A percentile compares a stretch with the other conserved stretches of the same genome.
Conservation (phyloP, 352 stramenopile species). For the Salisapilia sapeloensis region DNA sequence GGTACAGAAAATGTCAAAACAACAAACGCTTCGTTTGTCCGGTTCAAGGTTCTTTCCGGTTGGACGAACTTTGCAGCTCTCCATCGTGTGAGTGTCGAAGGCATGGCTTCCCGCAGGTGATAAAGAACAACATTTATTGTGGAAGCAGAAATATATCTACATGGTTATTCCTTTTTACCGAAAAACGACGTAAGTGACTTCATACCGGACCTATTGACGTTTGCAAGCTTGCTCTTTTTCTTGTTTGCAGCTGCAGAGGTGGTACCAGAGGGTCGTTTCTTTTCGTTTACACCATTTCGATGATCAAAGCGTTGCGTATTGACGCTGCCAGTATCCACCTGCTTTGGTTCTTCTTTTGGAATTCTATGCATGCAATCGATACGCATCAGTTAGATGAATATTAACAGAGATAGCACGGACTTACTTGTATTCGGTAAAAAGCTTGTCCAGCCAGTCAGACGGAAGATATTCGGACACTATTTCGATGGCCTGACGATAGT, state of each 20-base stretch:
- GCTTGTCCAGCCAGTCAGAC: slow-evolving; percentile 14
- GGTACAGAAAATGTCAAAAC: slow-evolving; percentile 57
- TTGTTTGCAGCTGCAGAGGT: slow-evolving; percentile 13
- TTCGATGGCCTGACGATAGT: slow-evolving; percentile 29
- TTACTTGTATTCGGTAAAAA: slow-evolving; percentile 41
- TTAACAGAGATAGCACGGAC: slow-evolving; percentile 2
- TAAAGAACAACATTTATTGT: slow-evolving; percentile 1
- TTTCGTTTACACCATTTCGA: slow-evolving; percentile 3
- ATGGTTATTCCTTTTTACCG: slow-evolving; percentile 26
- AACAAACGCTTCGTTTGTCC: slow-evolving; percentile 63
- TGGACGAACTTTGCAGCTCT: slow-evolving; percentile 66
- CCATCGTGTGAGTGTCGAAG: slow-evolving; percentile 68
- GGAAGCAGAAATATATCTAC: neutral
- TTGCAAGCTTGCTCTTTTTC: slow-evolving; percentile 72
- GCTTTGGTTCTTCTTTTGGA: neutral
- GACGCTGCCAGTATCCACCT: neutral
- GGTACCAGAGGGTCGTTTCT: slow-evolving; percentile 17
- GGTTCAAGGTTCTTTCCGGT: slow-evolving; percentile 71
- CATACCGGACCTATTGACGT: slow-evolving; percentile 59
- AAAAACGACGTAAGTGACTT: slow-evolving; percentile 79
- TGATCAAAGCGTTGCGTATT: slow-evolving; percentile 8
- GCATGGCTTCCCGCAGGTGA: slow-evolving; percentile 29
- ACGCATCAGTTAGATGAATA: slow-evolving; percentile 1
- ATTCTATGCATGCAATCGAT: neutral
- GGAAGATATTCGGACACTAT: slow-evolving; percentile 40